These are phyloP conservation scores for Novymonas esmeraldas DNA, from an alignment of 208 protist genomes.

Conservation along the genomic window DNA sequence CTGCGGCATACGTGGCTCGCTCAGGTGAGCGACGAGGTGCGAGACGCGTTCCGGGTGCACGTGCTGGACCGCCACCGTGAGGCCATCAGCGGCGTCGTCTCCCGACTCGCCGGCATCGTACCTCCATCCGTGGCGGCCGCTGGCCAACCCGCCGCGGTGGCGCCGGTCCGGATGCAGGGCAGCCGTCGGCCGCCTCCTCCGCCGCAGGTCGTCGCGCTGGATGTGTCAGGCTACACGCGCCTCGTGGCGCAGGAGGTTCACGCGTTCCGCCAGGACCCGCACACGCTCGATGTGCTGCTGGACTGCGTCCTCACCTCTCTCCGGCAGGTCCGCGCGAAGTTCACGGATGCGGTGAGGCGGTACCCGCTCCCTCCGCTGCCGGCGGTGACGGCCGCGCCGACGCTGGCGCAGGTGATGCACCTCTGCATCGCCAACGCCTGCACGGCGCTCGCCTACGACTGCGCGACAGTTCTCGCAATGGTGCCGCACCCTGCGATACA, in stretches of 20 bases:
- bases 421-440: constrained; percentile 78
- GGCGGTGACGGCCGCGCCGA: constrained; percentile 53
- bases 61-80: constrained; percentile 74
- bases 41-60: constrained; percentile 54
- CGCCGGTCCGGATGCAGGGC: constrained; percentile 24
- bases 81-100: constrained; percentile 45
- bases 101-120: constrained; percentile 37
- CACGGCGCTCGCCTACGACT: constrained; percentile 58
- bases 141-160: constrained; percentile 25
- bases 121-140: constrained; percentile 33
- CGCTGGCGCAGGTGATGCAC: constrained; percentile 66
- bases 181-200: constrained; percentile 20
- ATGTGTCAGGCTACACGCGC: constrained; percentile 51
- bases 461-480: constrained; percentile 46
- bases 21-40: constrained; percentile 50
- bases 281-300: constrained; percentile 54
- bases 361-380: constrained; percentile 75
- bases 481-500: constrained; percentile 36
- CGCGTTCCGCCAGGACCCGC: constrained; percentile 62
- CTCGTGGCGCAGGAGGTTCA: constrained; percentile 58
- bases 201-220: constrained; percentile 42
- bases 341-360: constrained; percentile 29
- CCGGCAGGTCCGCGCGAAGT: constrained; percentile 33
- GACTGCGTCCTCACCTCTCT: constrained; percentile 53
- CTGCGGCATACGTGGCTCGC: constrained; percentile 51